Evolutionary conservation across 2,329 filamentous ascomycete species (phyloP).

Genomic region (Fusarium piperis): DNA sequence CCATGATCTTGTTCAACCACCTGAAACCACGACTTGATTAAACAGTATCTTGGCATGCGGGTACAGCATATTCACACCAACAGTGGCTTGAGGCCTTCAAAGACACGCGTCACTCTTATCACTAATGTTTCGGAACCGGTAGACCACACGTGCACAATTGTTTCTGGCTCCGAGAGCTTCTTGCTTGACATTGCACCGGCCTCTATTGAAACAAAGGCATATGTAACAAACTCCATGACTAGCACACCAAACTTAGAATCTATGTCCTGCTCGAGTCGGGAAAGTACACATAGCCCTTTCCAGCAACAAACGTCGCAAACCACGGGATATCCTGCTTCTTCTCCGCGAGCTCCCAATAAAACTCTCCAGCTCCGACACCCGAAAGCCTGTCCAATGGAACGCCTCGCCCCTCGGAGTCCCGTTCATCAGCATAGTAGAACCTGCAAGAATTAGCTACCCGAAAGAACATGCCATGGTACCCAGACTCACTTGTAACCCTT

Average conservation of each 20-base stretch:
- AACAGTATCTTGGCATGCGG: not conserved
- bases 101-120: not conserved
- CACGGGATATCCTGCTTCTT: slow-evolving; percentile 4
- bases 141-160: not conserved
- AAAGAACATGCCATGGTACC: not conserved
- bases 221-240: not conserved
- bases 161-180: not conserved
- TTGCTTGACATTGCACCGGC: not conserved
- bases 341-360: not conserved
- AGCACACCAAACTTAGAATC: not conserved
- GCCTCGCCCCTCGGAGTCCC: not conserved
- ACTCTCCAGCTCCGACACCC: not conserved
- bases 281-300: slow-evolving; percentile 18
- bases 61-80: not conserved
- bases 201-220: not conserved
- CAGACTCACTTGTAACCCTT: not conserved
- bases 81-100: not conserved
- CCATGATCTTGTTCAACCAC: not conserved
- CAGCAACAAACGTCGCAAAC: slow-evolving; percentile 15
- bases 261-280: slow-evolving; percentile 1
- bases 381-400: not conserved
- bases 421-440: not conserved
- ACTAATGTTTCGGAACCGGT: not conserved
- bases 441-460: not conserved
- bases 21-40: not conserved